Base-by-base conservation (phyloP, 306 rosid species). In the Begonia loranthoides region DNA sequence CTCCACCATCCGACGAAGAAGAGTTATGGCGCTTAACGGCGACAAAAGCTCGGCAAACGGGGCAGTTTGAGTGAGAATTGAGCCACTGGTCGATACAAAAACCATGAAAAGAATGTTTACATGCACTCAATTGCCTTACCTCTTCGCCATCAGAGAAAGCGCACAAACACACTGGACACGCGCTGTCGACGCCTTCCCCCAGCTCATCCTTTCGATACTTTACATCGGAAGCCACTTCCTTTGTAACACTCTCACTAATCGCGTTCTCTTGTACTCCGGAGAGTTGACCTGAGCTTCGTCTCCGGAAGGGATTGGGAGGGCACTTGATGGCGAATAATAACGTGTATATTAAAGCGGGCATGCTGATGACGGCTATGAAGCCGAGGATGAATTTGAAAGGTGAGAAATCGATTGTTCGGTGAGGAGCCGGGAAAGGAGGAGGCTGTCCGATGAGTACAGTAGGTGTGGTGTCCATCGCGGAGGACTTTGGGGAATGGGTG, bases 321-420 rank as follows among this genome's bases (percentile, higher is more conserved):
- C 83, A 87, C 44, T 69, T 67, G 74, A 77, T 61, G 70, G 94
- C 70, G 52, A 75, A 80, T 70, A n/a, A n/a, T n/a, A 71, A 72
- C 24, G 89, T 56, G 79, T 73, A 87, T 57, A 73, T 51, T 15
- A 87, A 62, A 40, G 87, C 84, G 0, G 96, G 96, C 74, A 87
- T 71, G 49, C 82, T 67, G 67, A 87, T 74, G 54, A 87, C 56
- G 40, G 94, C 89, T 17, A 87, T 9, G 33, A 87, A 72, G 11
- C 80, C 87, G 61, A 87, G 75, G 61, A 87, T 66, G 76, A 87
- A 87, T 47, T 76, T 77, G 3, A 87, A 75, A n/a, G 96, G 90
- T 7, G 94, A 83, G 45, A 87, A 72, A 74, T 80, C 84, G 5
- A 80, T 60, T 62, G 77, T 58, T 51, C 82, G 73, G 0, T 76